These are phyloP conservation scores for Erysiphe pulchra DNA, from an alignment of 2,329 filamentous ascomycete species.

Conservation along the genomic window DNA sequence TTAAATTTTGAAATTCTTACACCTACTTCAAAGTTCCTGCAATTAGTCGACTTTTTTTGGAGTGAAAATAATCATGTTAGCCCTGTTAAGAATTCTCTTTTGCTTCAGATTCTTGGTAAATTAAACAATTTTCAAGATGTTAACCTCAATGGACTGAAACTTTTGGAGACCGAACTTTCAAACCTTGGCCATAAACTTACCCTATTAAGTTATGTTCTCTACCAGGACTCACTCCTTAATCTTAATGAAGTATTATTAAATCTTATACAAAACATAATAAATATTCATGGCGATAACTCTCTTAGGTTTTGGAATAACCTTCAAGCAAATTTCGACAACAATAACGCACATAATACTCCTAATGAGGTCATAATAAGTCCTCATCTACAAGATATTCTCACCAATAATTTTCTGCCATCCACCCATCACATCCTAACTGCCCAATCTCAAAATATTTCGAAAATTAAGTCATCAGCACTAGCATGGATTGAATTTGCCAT, in stretches of 20 bases:
- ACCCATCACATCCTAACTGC: conserved; percentile 2
- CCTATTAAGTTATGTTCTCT: conserved; percentile 13
- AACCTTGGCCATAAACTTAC: conserved; percentile 25
- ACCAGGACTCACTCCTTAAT: conserved; percentile 21
- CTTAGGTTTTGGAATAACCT: not conserved
- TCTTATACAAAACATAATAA: conserved; percentile 7
- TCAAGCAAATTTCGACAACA: not conserved
- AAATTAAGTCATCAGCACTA: conserved; percentile 20
- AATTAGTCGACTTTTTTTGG: conserved; percentile 11
- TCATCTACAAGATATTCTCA: conserved; percentile 6
- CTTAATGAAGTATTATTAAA: conserved; percentile 13
- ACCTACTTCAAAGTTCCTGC: conserved; percentile 6
- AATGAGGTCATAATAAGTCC: not conserved
- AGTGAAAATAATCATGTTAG: conserved; percentile 13
- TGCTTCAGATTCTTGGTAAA: conserved; percentile 27
- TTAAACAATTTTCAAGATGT: conserved; percentile 25
- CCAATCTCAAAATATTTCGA: conserved; percentile 5
- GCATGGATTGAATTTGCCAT: conserved; percentile 58
- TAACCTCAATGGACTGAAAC: conserved; percentile 30
- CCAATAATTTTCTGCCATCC: conserved; percentile 16
- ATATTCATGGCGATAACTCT: conserved; percentile 5
- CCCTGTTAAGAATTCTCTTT: conserved; percentile 22
- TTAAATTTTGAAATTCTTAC: conserved; percentile 9
- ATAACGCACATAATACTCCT: not conserved
- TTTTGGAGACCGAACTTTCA: conserved; percentile 39